Base-by-base conservation (phyloP, 306 rosid genomes). In the Vachellia pachyceras region DNA sequence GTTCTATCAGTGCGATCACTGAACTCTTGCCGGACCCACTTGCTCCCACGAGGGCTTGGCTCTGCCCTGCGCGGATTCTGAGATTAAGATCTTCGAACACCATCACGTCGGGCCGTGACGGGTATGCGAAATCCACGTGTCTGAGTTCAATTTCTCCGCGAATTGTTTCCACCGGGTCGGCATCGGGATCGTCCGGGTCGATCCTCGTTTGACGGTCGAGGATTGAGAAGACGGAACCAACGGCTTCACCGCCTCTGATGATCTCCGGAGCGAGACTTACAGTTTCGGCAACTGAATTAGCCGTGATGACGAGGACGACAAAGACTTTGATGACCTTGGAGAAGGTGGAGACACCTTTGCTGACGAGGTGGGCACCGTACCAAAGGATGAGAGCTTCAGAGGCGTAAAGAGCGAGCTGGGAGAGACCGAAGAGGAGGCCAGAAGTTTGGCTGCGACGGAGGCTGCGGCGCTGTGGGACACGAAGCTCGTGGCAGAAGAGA, bases 11-110 rank as follows among this genome's bases (percentile, higher is more conserved):
- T 5, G 94, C 91, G 77, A 96, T 85, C 22, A 96, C 98, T 5
- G 99, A 90, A 82, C 99, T 96, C 86, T 96, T 96, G 63, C 99
- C 99, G 0, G 97, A 96, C 6, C 99, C 99, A 73, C 99, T 96
- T 3, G 97, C 99, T 66, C 99, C 99, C 0, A 96, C 99, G 50
- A 96, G 97, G 0, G 99, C 99, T 69, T 93, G 98, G 83, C 99
- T 96, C 44, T 93, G 93, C 14, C 99, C 99, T 1, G 99, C 86
- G 0, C 99, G 93, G 75, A 96, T 93, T 79, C 99, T 85, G 8
- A 96, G 90, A 77, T 64, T 89, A 17, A 96, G 68, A 86, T 96
- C 97, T 65, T 93, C 93, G 63, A 96, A 96, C 70, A 96, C 97
- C 97, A 96, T 92, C 39, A 92, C 80, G 78, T 96, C 97, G 3